phyloP scores from a whole-genome alignment of 441 rosid species.

The Pelargonium cotyledonis region DNA sequence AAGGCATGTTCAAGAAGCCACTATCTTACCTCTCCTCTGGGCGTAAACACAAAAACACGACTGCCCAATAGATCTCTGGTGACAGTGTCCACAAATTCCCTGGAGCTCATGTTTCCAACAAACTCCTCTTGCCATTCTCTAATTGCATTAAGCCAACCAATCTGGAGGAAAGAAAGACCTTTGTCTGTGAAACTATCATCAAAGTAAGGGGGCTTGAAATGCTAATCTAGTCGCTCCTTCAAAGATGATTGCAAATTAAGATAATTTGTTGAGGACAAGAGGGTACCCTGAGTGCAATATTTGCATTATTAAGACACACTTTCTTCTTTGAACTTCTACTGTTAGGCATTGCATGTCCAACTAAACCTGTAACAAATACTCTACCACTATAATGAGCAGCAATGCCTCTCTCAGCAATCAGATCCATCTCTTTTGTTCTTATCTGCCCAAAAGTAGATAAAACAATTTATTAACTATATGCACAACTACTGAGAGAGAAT shows the following conservation, averaged over 20 bases:
- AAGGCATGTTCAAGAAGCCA: neutral
- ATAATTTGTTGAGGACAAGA: slow-evolving; percentile 17
- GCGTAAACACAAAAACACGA: slow-evolving; percentile 87
- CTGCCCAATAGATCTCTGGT: slow-evolving; percentile 92
- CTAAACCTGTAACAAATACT: slow-evolving; percentile 64
- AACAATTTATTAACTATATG: neutral
- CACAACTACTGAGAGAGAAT: neutral
- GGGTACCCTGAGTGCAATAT: slow-evolving; percentile 86
- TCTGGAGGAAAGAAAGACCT: slow-evolving; percentile 52
- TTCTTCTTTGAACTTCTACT: slow-evolving; percentile 67
- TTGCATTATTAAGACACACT: slow-evolving; percentile 82
- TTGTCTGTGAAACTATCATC: slow-evolving; percentile 35
- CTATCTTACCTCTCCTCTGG: slow-evolving; percentile 87
- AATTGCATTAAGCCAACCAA: slow-evolving; percentile 98
- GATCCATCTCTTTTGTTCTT: slow-evolving; percentile 95
- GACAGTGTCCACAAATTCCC: slow-evolving; percentile 94
- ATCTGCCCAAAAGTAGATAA: slow-evolving; percentile 42
- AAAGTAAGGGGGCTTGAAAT: slow-evolving; percentile 23
- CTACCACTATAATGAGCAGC: slow-evolving; percentile 97
- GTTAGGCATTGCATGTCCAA: slow-evolving; percentile 57
- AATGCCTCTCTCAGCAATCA: slow-evolving; percentile 94
- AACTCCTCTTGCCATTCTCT: slow-evolving; percentile 99
- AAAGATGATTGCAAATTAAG: slow-evolving; percentile 14
- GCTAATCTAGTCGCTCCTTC: neutral
- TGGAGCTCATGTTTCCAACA: slow-evolving; percentile 98